phyloP scores from a whole-genome alignment of 495 filamentous ascomycete genomes.

The Tuber aestivum region DNA sequence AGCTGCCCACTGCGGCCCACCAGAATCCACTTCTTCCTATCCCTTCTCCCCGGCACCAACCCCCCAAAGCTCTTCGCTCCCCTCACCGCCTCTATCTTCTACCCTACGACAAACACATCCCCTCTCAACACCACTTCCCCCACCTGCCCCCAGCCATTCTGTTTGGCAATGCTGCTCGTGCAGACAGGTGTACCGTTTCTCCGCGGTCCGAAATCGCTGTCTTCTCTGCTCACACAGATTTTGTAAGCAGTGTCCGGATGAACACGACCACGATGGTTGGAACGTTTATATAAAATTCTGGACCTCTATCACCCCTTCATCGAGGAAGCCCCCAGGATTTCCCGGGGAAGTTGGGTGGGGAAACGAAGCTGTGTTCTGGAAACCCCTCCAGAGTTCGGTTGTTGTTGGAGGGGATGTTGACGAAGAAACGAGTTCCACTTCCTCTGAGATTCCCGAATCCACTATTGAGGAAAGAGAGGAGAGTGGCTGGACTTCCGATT shows the following conservation, averaged over 20 bases:
- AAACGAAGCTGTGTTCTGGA: not conserved
- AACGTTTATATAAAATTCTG: slow-evolving; percentile 32
- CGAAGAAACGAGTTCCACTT: not conserved
- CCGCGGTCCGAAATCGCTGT: slow-evolving; percentile 35
- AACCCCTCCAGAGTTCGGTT: not conserved
- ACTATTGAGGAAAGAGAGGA: not conserved
- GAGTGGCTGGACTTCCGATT: not conserved
- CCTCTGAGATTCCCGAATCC: not conserved
- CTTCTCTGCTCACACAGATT: slow-evolving; percentile 40
- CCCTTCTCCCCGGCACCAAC: not conserved
- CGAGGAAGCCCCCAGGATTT: not conserved
- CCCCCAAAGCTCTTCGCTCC: slow-evolving; percentile 4
- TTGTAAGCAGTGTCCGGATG: slow-evolving; percentile 31
- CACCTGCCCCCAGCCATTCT: slow-evolving; percentile 19
- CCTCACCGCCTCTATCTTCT: slow-evolving; percentile 9
- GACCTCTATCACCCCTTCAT: not conserved
- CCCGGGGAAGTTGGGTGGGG: slow-evolving; percentile 8
- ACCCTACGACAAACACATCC: not conserved
- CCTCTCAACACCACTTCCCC: not conserved
- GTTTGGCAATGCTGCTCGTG: slow-evolving; percentile 39
- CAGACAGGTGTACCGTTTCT: slow-evolving; percentile 30
- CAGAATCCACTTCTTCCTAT: slow-evolving; percentile 8
- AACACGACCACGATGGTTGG: slow-evolving; percentile 37
- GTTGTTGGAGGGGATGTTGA: not conserved
- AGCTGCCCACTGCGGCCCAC: slow-evolving; percentile 4